phyloP scores from a whole-genome alignment of 2,329 filamentous ascomycete genomes.

The Trichoderma aggressivum region DNA sequence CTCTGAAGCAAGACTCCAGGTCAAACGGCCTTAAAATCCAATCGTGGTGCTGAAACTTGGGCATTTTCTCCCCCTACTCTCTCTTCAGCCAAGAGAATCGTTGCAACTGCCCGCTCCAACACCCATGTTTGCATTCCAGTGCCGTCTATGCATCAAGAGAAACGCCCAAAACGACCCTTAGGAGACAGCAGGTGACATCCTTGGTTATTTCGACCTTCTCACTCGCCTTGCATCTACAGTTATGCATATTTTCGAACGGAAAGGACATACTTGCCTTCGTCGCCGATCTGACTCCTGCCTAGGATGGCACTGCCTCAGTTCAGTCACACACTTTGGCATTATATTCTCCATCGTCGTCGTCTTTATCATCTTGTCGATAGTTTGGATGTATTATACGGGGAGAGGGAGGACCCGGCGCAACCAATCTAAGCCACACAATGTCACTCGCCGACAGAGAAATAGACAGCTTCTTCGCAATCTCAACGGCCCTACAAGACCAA shows the following conservation, averaged over 20 bases:
- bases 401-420: constrained; percentile 19
- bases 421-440: not conserved
- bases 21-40: not conserved
- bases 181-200: not conserved
- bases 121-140: not conserved
- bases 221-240: not conserved
- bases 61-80: not conserved
- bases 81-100: not conserved
- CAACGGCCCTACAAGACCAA: not conserved
- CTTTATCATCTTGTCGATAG: constrained; percentile 28
- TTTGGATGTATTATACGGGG: constrained; percentile 37
- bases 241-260: not conserved
- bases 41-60: not conserved
- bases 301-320: constrained; percentile 41
- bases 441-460: constrained; percentile 20
- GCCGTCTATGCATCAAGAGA: not conserved
- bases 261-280: not conserved
- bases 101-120: not conserved
- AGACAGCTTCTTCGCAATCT: not conserved
- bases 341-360: constrained; percentile 36
- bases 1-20: not conserved
- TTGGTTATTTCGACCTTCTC: not conserved
- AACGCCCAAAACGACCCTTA: not conserved
- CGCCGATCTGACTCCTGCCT: constrained; percentile 24
- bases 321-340: constrained; percentile 37